A percentile compares a stretch with the other conserved stretches of the same genome.
Conservation (phyloP, 208 protist genomes). For the Acanthamoeba triangularis region DNA sequence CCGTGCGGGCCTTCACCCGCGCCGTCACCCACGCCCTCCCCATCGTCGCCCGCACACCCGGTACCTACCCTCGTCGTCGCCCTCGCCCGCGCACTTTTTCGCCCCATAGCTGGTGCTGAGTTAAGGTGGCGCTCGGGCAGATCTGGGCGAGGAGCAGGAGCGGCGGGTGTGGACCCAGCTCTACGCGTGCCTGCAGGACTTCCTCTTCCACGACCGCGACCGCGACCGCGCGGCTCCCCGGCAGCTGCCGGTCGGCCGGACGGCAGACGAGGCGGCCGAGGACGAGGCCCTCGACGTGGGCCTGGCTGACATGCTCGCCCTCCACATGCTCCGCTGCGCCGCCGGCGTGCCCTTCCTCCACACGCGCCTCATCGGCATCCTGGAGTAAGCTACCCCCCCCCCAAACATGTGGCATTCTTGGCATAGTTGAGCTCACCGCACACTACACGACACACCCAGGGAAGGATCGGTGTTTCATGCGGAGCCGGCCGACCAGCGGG, state of each 20-base stretch:
- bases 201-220: constrained; percentile 69
- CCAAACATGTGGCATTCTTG: not conserved
- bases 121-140: not conserved
- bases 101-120: too few relatives aligned
- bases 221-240: not conserved
- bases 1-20: constrained; percentile 50
- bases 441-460: not conserved
- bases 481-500: constrained; percentile 35
- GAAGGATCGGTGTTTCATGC: constrained; percentile 70
- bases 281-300: constrained; percentile 70
- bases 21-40: constrained; percentile 42
- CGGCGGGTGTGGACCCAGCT: constrained; percentile 72
- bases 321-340: constrained; percentile 41
- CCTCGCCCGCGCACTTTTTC: not conserved
- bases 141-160: constrained; percentile 64
- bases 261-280: constrained; percentile 14
- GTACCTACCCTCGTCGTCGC: not conserved
- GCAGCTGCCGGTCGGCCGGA: not conserved
- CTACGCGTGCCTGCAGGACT: constrained; percentile 74
- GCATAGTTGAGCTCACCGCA: not conserved
- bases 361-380: constrained; percentile 22
- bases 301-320: constrained; percentile 12
- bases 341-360: constrained; percentile 57
- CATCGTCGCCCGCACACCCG: constrained; percentile 13
- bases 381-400: not conserved